Conservation (phyloP, 2,329 filamentous ascomycete genomes). For the Pestalotiopsis sp. region DNA sequence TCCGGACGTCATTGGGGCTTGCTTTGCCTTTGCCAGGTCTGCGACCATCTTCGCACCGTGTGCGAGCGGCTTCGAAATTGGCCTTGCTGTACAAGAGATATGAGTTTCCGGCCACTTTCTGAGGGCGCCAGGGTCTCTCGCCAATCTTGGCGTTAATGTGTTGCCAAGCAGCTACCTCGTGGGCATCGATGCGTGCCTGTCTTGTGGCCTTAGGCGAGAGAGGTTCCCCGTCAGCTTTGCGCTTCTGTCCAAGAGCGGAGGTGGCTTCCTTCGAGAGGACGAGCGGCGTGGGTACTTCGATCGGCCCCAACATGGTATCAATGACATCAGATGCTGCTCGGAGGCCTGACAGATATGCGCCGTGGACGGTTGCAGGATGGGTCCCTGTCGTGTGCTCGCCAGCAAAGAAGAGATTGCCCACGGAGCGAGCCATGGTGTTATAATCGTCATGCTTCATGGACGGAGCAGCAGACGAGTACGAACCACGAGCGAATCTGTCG, state of each 20-base stretch:
- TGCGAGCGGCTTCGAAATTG: slow-evolving; percentile 65
- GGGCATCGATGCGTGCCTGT: slow-evolving; percentile 55
- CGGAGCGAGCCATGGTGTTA: slow-evolving; percentile 80
- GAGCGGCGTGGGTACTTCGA: slow-evolving; percentile 75
- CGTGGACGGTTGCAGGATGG: slow-evolving; percentile 95
- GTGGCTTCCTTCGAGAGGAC: slow-evolving; percentile 64
- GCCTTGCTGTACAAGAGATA: slow-evolving; percentile 89
- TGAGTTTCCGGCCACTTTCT: slow-evolving; percentile 76
- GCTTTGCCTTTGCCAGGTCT: slow-evolving; percentile 65
- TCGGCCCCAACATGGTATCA: slow-evolving; percentile 77
- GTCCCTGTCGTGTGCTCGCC: slow-evolving; percentile 96
- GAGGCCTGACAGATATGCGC: slow-evolving; percentile 91
- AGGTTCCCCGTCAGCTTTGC: slow-evolving; percentile 45
- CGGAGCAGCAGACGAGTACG: slow-evolving; percentile 91
- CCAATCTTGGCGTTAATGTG: slow-evolving; percentile 64
- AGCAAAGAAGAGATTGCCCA: slow-evolving; percentile 91
- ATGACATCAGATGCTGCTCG: slow-evolving; percentile 87
- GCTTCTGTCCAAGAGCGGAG: slow-evolving; percentile 45
- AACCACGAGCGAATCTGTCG: slow-evolving; percentile 89
- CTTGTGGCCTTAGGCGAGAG: slow-evolving; percentile 46
- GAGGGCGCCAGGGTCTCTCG: slow-evolving; percentile 71
- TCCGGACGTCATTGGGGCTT: slow-evolving; percentile 79
- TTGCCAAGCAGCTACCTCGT: slow-evolving; percentile 56
- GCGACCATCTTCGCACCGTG: slow-evolving; percentile 65
- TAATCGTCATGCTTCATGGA: slow-evolving; percentile 86